Conservation (phyloP, 2,329 filamentous ascomycete genomes). For the Cercospora beticola region DNA sequence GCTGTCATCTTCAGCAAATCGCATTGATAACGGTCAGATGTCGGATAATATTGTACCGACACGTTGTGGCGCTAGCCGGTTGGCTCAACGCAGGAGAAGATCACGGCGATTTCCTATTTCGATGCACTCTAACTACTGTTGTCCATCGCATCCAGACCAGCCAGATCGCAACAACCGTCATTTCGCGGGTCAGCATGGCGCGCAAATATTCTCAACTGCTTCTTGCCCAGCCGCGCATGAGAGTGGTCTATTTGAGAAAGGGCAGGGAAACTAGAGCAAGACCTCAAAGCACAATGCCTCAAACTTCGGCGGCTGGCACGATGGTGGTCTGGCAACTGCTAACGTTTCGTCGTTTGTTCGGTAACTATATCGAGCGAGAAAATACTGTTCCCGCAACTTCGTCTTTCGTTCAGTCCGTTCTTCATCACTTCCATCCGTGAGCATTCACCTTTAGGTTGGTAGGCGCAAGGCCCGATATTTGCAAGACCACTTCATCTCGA, state of each 20-base stretch:
- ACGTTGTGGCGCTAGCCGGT: neutral
- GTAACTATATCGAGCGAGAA: neutral
- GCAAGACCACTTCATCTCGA: neutral
- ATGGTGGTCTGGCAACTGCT: neutral
- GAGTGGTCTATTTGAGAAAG: neutral
- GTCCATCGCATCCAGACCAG: neutral
- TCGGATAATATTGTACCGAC: neutral
- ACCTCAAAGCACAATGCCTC: neutral
- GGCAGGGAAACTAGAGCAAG: neutral
- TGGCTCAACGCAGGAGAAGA: neutral
- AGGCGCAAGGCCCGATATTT: neutral
- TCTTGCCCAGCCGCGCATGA: neutral
- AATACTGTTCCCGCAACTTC: neutral
- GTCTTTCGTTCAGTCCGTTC: neutral
- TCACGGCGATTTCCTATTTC: neutral
- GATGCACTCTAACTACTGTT: neutral
- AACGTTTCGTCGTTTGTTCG: neutral
- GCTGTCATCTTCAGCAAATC: conserved; percentile 3
- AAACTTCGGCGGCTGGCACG: neutral
- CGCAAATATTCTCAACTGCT: neutral
- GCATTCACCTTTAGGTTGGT: neutral
- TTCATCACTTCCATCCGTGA: neutral
- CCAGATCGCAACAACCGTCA: neutral
- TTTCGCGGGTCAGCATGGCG: neutral
- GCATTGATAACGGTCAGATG: neutral